These are phyloP conservation scores for Coprinopsis sp. DNA, from an alignment of 768 basidiomycete genomes.

Conservation along the genomic window DNA sequence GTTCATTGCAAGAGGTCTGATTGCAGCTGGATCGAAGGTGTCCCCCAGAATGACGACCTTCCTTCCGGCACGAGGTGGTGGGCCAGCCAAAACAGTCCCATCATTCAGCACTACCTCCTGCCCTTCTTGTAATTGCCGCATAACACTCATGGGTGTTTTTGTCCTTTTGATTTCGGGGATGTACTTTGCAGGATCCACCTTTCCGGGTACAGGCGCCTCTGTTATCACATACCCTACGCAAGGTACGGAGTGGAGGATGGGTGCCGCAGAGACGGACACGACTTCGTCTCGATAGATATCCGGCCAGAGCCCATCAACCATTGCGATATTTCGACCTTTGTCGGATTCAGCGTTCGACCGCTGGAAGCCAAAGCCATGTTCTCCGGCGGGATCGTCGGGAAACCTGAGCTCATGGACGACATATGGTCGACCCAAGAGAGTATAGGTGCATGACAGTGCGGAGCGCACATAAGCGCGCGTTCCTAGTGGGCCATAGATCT, in stretches of 20 bases:
- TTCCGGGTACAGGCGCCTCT: conserved; percentile 72
- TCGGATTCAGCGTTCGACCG: conserved; percentile 51
- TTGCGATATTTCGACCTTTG: conserved; percentile 58
- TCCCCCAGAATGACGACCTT: conserved; percentile 84
- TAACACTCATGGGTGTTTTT: conserved; percentile 60
- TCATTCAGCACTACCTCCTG: conserved; percentile 60
- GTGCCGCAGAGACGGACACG: conserved; percentile 68
- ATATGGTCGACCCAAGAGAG: conserved; percentile 60
- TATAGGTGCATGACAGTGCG: conserved; percentile 64
- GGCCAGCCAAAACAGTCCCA: conserved; percentile 68
- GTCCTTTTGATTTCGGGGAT: conserved; percentile 66
- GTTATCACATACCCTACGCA: conserved; percentile 75
- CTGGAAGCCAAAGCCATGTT: conserved; percentile 45
- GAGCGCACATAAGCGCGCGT: conserved; percentile 76
- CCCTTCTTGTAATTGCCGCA: conserved; percentile 64
- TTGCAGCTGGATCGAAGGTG: conserved; percentile 74
- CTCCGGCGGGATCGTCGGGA: conserved; percentile 49
- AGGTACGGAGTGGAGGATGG: conserved; percentile 75
- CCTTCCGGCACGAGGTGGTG: conserved; percentile 58
- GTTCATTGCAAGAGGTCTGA: conserved; percentile 53
- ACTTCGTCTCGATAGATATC: conserved; percentile 54
- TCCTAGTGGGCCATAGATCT: conserved; percentile 84
- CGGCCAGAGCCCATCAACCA: conserved; percentile 58
- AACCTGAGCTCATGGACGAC: conserved; percentile 81
- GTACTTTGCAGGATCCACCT: conserved; percentile 65